Percentiles rank a stretch among this genome's conserved stretches.
Conservation (phyloP, 331 rosid genomes). For the Quercus phellos region DNA sequence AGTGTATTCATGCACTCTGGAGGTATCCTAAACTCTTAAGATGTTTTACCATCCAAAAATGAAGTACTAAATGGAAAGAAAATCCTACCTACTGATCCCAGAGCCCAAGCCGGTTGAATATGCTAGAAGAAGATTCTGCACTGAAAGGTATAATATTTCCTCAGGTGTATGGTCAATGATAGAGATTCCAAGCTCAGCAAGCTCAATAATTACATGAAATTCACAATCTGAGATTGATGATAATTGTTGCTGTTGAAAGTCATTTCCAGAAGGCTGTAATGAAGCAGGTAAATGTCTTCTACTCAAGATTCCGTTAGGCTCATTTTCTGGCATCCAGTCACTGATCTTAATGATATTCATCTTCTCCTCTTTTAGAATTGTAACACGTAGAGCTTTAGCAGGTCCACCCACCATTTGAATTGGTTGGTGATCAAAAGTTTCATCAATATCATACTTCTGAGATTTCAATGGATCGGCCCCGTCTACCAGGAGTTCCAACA, state of each 20-base stretch:
- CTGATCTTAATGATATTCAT: slow-evolving; percentile 66
- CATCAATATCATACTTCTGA: slow-evolving; percentile 71
- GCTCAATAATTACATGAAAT: slow-evolving; percentile 75
- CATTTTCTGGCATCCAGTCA: slow-evolving; percentile 94
- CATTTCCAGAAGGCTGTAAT: slow-evolving; percentile 37
- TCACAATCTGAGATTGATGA: slow-evolving; percentile 57
- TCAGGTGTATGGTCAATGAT: slow-evolving; percentile 94
- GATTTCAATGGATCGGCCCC: slow-evolving; percentile 70
- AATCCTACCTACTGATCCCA: slow-evolving; percentile 81
- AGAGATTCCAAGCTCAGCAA: slow-evolving; percentile 92
- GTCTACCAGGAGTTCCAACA: slow-evolving; percentile 72
- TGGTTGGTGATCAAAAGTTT: slow-evolving; percentile 74
- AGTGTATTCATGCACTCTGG: background rate
- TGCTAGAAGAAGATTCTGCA: slow-evolving; percentile 81
- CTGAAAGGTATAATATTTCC: slow-evolving; percentile 78
- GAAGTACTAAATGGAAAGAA: slow-evolving; percentile 12
- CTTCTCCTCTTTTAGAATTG: slow-evolving; percentile 77
- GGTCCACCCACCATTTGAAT: slow-evolving; percentile 50
- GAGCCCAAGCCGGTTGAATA: slow-evolving; percentile 94
- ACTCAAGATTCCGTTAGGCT: slow-evolving; percentile 40
- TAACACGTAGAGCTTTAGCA: slow-evolving; percentile 66
- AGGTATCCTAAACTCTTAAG: background rate
- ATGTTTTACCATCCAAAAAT: slow-evolving; percentile 14
- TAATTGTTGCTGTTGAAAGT: slow-evolving; percentile 43
- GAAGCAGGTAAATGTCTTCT: slow-evolving; percentile 33